Conservation (phyloP, 1,139 yeast genomes). For the Candida sp. region DNA sequence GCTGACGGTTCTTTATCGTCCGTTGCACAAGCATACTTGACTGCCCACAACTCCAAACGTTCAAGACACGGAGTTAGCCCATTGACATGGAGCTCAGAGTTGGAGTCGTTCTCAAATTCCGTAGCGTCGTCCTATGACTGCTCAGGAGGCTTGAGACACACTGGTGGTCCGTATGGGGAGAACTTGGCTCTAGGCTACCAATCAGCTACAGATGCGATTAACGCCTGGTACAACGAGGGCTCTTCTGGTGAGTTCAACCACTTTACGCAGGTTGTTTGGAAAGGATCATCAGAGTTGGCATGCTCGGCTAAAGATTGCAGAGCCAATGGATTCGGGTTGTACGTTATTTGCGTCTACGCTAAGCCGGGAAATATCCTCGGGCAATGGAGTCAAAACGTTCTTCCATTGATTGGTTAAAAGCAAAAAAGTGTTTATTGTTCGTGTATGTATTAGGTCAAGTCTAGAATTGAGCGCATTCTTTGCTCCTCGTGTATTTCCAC, state of each 20-base stretch:
- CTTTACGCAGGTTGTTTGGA: conserved; percentile 90
- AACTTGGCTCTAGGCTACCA: conserved; percentile 80
- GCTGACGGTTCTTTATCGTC: background rate
- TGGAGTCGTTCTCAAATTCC: conserved; percentile 68
- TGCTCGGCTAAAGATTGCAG: conserved; percentile 60
- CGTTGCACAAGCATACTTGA: conserved; percentile 20
- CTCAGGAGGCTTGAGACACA: conserved; percentile 68
- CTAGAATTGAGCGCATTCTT: background rate
- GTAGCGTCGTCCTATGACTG: conserved; percentile 74
- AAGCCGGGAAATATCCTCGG: conserved; percentile 54
- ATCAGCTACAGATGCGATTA: conserved; percentile 58
- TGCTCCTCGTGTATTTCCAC: no score
- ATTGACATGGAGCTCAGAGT: conserved; percentile 64
- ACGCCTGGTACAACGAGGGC: conserved; percentile 88
- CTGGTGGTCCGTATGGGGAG: conserved; percentile 85
- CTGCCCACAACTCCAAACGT: conserved; percentile 71
- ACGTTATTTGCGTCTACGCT: conserved; percentile 51
- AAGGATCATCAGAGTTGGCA: conserved; percentile 66
- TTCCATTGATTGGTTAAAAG: conserved; percentile 18
- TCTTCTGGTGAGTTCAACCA: conserved; percentile 52
- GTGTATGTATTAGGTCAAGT: background rate
- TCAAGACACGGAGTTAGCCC: conserved; percentile 63
- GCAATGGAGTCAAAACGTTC: conserved; percentile 52
- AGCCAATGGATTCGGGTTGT: conserved; percentile 42
- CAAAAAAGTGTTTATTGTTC: background rate